Evolutionary conservation across 192 early-diverging fungal species (phyloP), one percentile per base, ranked within the genome.

Genomic region (Dimargaris verticillata): DNA sequence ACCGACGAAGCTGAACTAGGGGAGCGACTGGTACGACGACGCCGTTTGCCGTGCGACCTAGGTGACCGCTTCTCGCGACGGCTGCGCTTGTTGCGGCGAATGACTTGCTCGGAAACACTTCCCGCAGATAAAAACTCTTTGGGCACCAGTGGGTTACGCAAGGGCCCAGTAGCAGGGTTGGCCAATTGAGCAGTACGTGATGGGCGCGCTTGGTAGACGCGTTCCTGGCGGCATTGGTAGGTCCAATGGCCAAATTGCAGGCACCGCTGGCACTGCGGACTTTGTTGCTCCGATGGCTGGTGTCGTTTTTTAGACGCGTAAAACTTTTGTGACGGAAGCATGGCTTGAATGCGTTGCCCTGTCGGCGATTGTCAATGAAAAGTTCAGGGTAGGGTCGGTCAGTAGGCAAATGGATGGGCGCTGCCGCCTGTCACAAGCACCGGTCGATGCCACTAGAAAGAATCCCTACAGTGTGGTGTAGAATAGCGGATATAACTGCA

Each of bases 201-300:
- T 9, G 44, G 44, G 7, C 44, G 44, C 10, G 44, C 44, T 15
- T 45, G 44, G 15, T 45, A 45, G 44, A 15, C 44, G 10, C 15
- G 44, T 12, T 9, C 7, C 10, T 45, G 7, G 44, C 44, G 44
- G 52, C 52, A 53, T 10, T 53, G 20, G 52, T 53, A 53, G 20
- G 52, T 53, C 52, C 52, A 53, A 25, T 53, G 52, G 3, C 52
- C 52, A 25, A 26, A 28, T 26, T 53, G 52, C 24, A 53, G 52
- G 28, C 52, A 53, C 26, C 26, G 18, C 52, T 53, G 52, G 52
- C 52, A 53, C 14, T 25, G 52, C 3, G 52, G 52, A 15, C 44
- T 15, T 25, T 26, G 13, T 28, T n/a, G 20, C 14, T 26, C 26
- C 14, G 20, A 25, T 1, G 52, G 14, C 1, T 28, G 18, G 20